Percentiles rank a stretch among this genome's conserved stretches.
Evolutionary conservation across 306 rosid species (phyloP).

Genomic region (Fragaria iinumae): DNA sequence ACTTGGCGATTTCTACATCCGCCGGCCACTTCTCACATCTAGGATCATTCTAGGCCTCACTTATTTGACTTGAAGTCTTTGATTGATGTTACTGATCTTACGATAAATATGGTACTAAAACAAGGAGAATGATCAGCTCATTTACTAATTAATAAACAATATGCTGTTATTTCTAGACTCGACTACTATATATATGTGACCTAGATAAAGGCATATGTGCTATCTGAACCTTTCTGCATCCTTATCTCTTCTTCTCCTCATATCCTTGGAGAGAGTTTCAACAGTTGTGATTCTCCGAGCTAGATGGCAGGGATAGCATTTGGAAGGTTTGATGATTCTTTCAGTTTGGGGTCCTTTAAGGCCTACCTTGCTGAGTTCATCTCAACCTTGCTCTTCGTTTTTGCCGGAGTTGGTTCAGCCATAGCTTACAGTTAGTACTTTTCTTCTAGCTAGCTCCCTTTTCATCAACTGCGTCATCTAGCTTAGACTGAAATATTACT

Average conservation of each 20-base stretch:
- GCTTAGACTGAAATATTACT: too few species aligned
- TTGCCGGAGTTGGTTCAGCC: slow-evolving; percentile 89
- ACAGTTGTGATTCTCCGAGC: slow-evolving; percentile 20
- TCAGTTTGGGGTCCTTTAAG: slow-evolving; percentile 57
- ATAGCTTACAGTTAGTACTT: slow-evolving; percentile 64
- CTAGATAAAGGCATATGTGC: slow-evolving; percentile 38
- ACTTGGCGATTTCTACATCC: neutral
- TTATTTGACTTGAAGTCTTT: neutral
- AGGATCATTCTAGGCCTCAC: neutral
- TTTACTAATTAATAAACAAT: neutral
- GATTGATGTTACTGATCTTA: neutral
- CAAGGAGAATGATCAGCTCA: neutral
- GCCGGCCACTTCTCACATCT: neutral
- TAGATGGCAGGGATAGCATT: slow-evolving; percentile 72
- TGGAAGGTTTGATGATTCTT: slow-evolving; percentile 74
- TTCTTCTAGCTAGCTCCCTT: neutral
- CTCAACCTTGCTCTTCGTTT: slow-evolving; percentile 86
- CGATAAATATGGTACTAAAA: neutral
- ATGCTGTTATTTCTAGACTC: slow-evolving; percentile 13
- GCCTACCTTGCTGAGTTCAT: slow-evolving; percentile 90
- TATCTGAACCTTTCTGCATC: slow-evolving; percentile 14
- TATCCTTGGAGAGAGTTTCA: slow-evolving; percentile 7
- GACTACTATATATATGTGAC: slow-evolving; percentile 33
- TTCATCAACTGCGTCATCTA: neutral
- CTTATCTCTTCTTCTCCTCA: slow-evolving; percentile 26